A percentile compares a stretch with the other conserved stretches of the same genome.
phyloP scores from a whole-genome alignment of 1,284 basidiomycete species.

The Dichomitus squalens region DNA sequence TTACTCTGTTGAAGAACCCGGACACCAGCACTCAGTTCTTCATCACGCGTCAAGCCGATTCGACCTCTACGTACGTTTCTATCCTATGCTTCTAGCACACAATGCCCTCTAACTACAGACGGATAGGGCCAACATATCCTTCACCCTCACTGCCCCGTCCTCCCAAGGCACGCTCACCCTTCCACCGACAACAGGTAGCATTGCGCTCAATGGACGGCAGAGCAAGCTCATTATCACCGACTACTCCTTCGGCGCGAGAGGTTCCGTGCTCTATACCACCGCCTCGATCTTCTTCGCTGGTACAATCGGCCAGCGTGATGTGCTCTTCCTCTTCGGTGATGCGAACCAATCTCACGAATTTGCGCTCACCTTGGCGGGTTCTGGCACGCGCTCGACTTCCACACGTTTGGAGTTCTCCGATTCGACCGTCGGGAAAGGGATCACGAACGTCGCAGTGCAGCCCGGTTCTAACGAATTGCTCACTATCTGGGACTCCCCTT shows the following conservation, averaged over 20 bases:
- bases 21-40: conserved; percentile 69
- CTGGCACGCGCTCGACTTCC: conserved; percentile 36
- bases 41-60: conserved; percentile 66
- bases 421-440: conserved; percentile 6
- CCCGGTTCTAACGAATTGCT: conserved; percentile 59
- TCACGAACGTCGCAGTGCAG: conserved; percentile 49
- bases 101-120: neutral
- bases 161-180: conserved; percentile 52
- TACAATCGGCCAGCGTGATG: conserved; percentile 65
- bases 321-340: conserved; percentile 71
- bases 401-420: conserved; percentile 28
- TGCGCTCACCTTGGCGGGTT: conserved; percentile 50
- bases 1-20: conserved; percentile 68
- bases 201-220: conserved; percentile 67
- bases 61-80: conserved; percentile 61
- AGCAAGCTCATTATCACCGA: conserved; percentile 72
- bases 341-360: conserved; percentile 61
- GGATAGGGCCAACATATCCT: conserved; percentile 49
- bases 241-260: conserved; percentile 60
- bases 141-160: conserved; percentile 60
- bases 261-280: conserved; percentile 64
- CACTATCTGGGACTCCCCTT: conserved; percentile 64
- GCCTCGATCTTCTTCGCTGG: conserved; percentile 71
- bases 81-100: neutral
- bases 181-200: conserved; percentile 51